phyloP scores from a whole-genome alignment of 108 stramenopile species.

The Nitzschia sp. region DNA sequence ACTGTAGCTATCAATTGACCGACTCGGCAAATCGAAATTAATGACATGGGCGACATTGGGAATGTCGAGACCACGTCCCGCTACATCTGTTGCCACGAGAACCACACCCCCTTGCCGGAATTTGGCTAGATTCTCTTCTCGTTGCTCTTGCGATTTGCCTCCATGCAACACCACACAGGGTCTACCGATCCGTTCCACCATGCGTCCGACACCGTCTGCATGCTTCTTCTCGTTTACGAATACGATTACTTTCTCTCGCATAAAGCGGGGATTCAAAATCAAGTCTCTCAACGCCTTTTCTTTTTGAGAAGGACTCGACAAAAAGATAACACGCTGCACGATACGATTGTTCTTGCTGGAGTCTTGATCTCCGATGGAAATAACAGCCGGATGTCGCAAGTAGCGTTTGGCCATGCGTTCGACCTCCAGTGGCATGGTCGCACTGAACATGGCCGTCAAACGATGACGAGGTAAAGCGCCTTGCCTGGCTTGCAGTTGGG shows the following conservation, averaged over 20 bases:
- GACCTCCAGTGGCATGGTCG: slow-evolving; percentile 96
- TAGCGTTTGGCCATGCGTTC: slow-evolving; percentile 90
- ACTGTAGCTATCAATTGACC: slow-evolving; percentile 94
- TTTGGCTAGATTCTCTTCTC: slow-evolving; percentile 88
- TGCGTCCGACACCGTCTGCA: slow-evolving; percentile 77
- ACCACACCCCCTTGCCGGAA: slow-evolving; percentile 84
- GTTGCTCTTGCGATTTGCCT: slow-evolving; percentile 96
- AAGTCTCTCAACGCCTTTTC: slow-evolving; percentile 68
- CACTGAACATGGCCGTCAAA: slow-evolving; percentile 96
- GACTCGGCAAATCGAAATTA: slow-evolving; percentile 93
- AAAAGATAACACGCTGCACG: slow-evolving; percentile 80
- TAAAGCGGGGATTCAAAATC: slow-evolving; percentile 38
- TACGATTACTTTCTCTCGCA: slow-evolving; percentile 89
- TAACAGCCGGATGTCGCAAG: slow-evolving; percentile 89
- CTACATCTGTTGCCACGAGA: slow-evolving; percentile 95
- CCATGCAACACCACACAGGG: slow-evolving; percentile 92
- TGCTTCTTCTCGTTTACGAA: slow-evolving; percentile 98
- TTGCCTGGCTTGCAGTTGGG: slow-evolving; percentile 21
- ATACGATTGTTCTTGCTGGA: slow-evolving; percentile 94
- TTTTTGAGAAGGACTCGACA: slow-evolving; percentile 82
- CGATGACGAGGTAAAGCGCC: slow-evolving; percentile 69
- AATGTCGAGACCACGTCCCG: slow-evolving; percentile 96
- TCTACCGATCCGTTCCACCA: slow-evolving; percentile 74
- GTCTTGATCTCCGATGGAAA: slow-evolving; percentile 92
- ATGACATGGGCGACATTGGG: slow-evolving; percentile 94